Evolutionary conservation across 2,329 filamentous ascomycete species (phyloP).

Genomic region (Neurospora sp.): DNA sequence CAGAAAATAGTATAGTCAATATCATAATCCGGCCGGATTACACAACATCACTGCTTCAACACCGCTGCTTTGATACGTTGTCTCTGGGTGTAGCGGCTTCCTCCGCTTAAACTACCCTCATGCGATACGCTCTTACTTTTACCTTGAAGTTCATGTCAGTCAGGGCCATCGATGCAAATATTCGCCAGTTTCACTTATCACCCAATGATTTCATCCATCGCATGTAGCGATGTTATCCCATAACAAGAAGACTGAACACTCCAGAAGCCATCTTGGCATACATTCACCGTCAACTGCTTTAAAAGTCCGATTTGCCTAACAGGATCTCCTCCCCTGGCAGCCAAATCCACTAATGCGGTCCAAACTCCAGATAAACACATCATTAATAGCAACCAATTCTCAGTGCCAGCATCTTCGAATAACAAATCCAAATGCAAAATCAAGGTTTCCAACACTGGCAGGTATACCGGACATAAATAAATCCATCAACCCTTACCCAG

Average conservation of each 20-base stretch:
- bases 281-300: no score
- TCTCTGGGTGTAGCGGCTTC: not conserved
- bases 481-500: not conserved
- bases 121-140: no score
- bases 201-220: no score
- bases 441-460: no score
- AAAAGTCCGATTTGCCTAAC: not conserved
- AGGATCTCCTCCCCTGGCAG: not conserved
- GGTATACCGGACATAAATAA: no score
- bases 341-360: not conserved
- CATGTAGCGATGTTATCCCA: not conserved
- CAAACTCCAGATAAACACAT: not conserved
- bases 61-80: not conserved
- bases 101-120: not conserved
- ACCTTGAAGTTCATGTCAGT: no score
- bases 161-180: no score
- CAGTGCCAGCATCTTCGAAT: no score
- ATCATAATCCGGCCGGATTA: not conserved
- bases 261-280: no score
- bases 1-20: not conserved
- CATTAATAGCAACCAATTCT: no score
- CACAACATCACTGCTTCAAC: not conserved
- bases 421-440: no score
- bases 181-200: no score
- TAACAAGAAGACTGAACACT: not conserved